phyloP scores from a whole-genome alignment of 805 yeast species.

The Helenozyma rhizophorensis region DNA sequence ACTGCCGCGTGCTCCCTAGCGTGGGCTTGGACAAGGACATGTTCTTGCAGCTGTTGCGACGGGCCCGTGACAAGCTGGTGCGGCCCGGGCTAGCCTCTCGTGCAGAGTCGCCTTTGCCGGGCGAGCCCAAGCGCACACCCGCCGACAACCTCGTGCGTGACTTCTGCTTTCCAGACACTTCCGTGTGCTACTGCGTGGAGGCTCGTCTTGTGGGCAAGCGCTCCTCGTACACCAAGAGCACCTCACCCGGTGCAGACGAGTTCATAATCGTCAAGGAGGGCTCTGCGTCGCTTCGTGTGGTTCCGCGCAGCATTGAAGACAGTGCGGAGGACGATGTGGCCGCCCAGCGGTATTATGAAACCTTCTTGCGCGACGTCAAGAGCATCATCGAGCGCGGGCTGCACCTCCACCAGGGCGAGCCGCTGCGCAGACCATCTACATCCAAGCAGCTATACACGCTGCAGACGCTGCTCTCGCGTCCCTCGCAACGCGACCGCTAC shows the following conservation, averaged over 20 bases:
- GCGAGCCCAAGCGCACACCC: slow-evolving; percentile 2
- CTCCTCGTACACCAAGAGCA: slow-evolving; percentile 16
- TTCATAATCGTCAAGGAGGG: slow-evolving; percentile 22
- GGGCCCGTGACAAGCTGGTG: slow-evolving; percentile 9
- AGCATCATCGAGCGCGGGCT: slow-evolving; percentile 15
- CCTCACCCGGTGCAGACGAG: slow-evolving; percentile 14
- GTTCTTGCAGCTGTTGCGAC: slow-evolving; percentile 19
- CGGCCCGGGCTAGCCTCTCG: slow-evolving; percentile 3
- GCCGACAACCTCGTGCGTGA: slow-evolving; percentile 18
- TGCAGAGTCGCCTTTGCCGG: slow-evolving; percentile 1
- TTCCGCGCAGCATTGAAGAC: slow-evolving; percentile 13
- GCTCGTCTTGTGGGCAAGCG: slow-evolving; percentile 23
- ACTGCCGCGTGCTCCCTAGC: slow-evolving; percentile 21
- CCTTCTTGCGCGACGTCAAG: slow-evolving; percentile 13
- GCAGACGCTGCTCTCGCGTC: neutral
- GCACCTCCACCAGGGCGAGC: slow-evolving; percentile 5
- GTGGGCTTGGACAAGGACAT: slow-evolving; percentile 23
- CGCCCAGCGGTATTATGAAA: slow-evolving; percentile 14
- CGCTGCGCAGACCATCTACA: slow-evolving; percentile 9
- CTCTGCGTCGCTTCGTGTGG: slow-evolving; percentile 19
- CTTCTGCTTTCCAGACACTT: slow-evolving; percentile 23
- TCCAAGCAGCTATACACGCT: slow-evolving; percentile 14
- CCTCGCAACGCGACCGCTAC: slow-evolving; percentile 3
- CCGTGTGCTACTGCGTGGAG: slow-evolving; percentile 26
- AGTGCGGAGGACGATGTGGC: slow-evolving; percentile 5